Base-by-base conservation (phyloP, 768 basidiomycete species). In the Leccinum incarnatum region DNA sequence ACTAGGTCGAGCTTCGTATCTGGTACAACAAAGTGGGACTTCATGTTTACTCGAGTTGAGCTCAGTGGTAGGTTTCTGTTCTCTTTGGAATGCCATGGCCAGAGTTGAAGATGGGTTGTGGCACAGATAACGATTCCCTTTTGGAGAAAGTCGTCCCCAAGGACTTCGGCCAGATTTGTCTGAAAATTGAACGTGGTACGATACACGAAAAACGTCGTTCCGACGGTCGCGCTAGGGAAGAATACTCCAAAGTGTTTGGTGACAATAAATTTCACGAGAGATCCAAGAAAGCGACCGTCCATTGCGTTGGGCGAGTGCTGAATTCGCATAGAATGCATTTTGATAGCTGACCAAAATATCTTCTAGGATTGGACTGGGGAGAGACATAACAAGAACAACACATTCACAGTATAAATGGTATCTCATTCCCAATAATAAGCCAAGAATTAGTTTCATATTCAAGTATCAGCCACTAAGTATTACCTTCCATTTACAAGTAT, bases 101-200 rank as follows among this genome's bases (percentile, higher is more conserved):
- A 19, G 10, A 40, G 42, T 11, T 19, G 42, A 45, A 19, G 9
- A 45, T 19, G 42, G 42, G 42, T 4, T 32, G 12, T 45, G 10
- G 19, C 19, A 45, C 10, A 69, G 67, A 69, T 30, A 69, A 68
- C 11, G 69, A 66, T 37, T 57, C 55, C 7, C 56, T 68, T 49
- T 45, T 62, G 30, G 40, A 53, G 2, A 50, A 60, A 46, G 29
- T 25, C 29, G 15, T 48, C 11, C 49, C 58, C 12, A 62, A 58
- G 14, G 29, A 50, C n/a, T 34, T 69, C 1, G 68, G 64, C 19
- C 57, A 64, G 17, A 69, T 68, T 5, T 9, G 21, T 10, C 19
- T 69, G n/a, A 15, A 0, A 21, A 49, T 67, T 4, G 0, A 0
- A 4, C 54, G 49, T 32, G 69, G 69, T 23, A 2, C 17, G 11